Percentiles rank a stretch among this genome's conserved stretches.
Evolutionary conservation across 805 yeast genomes (phyloP).

Genomic region (Ogataea angusta): DNA sequence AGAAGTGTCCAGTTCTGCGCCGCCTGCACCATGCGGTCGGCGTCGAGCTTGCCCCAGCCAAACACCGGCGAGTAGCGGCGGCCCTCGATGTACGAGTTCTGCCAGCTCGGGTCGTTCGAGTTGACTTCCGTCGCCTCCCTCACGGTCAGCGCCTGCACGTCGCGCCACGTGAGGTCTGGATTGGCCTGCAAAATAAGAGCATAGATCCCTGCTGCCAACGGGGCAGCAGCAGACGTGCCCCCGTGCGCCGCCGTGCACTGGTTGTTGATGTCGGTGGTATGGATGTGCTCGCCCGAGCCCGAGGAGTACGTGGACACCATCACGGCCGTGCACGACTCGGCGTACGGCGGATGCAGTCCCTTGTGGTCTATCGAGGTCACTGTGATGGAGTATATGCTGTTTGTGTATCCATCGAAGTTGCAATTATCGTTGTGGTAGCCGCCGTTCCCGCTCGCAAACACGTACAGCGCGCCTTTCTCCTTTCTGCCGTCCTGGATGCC

Average conservation of each 20-base stretch:
- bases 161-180: slow-evolving; percentile 93
- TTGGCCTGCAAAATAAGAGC: slow-evolving; percentile 79
- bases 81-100: slow-evolving; percentile 58
- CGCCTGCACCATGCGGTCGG: slow-evolving; percentile 63
- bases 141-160: slow-evolving; percentile 80
- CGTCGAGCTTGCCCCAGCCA: slow-evolving; percentile 92
- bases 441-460: slow-evolving; percentile 96
- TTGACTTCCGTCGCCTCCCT: slow-evolving; percentile 67
- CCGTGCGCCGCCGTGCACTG: slow-evolving; percentile 78
- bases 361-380: slow-evolving; percentile 89
- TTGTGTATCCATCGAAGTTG: slow-evolving; percentile 96
- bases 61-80: slow-evolving; percentile 76
- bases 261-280: slow-evolving; percentile 75
- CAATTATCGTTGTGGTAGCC: slow-evolving; percentile 81
- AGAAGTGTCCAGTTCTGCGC: slow-evolving; percentile 76
- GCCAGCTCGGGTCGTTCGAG: slow-evolving; percentile 69
- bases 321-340: slow-evolving; percentile 94
- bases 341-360: slow-evolving; percentile 83
- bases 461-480: slow-evolving; percentile 82
- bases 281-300: slow-evolving; percentile 85
- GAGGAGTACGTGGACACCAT: slow-evolving; percentile 91
- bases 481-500: slow-evolving; percentile 81
- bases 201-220: slow-evolving; percentile 94
- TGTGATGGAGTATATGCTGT: slow-evolving; percentile 90
- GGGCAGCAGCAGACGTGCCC: slow-evolving; percentile 99